Evolutionary conservation across 2,329 filamentous ascomycete genomes (phyloP), one percentile per base, ranked within the genome.

Genomic region (Bimuria novae-zelandiae): DNA sequence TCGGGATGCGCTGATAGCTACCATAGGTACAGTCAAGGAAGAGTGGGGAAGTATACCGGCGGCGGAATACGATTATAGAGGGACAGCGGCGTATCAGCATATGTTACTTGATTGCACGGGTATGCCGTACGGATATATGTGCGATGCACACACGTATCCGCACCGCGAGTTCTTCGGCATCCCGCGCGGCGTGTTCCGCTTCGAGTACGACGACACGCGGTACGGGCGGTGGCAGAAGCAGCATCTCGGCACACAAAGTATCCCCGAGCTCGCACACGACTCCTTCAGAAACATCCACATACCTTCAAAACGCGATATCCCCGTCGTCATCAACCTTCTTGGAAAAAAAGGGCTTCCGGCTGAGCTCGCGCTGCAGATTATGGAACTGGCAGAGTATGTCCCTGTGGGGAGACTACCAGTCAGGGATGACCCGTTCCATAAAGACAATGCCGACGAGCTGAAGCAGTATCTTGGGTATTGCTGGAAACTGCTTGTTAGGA

Each of bases 361-460:
- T 11, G 53, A 59, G 33, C 49, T 59, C 19, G 50, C 49, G 14
- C 50, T 56, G 1, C 49, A 51, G 10, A 29, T 59, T 14, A 27
- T 59, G 17, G 50, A 54, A 6, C 10, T 45, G 17, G 56, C 56
- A 17, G 46, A 37, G 10, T 59, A 56, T 33, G 29, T 12, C 10
- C n/a, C 51, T 1, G 23, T 23, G 16, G 27, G 52, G 7, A 23
- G 51, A 4, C n/a, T 52, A 7, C 21, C 19, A 3, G 35, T 56
- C 12, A 29, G 27, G 5, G 42, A 51, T 27, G 53, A 59, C 32
- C 56, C 56, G 2, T 25, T 59, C 37, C 46, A 54, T 36, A 14
- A 11, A 5, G 46, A 49, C 3, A 59, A 59, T 30, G 30, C 41
- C 6, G 49, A 50, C n/a, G 52, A 58, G 41, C 30, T 58, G 46